Base-by-base conservation (phyloP, 1,284 basidiomycete species). In the Meripilus lineatus region DNA sequence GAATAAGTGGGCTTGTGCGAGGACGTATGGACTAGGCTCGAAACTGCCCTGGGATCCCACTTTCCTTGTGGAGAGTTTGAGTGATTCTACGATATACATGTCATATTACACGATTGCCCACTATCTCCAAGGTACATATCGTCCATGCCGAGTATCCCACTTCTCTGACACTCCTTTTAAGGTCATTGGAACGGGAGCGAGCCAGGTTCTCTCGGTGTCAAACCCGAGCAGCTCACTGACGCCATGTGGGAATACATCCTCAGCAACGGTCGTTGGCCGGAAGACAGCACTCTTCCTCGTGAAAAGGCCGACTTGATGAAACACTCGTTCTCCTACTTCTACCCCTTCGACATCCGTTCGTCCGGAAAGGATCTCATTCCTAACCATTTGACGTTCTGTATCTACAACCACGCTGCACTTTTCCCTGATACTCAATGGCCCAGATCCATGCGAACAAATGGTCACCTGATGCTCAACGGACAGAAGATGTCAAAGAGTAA, bases 401-500 rank as follows among this genome's bases (percentile, higher is more conserved):
- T 97, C 56, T 99, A 99, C 73, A 87, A 85, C 59, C 96, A 99
- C 67, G 83, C 89, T 21, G 94, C 96, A 3, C 68, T 99, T 39
- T 98, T 99, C 81, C 81, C 89, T 35, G 91, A 93, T 64, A 78
- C 93, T 58, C 92, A 94, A 66, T 94, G 91, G 91, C 96, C 96
- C 1, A 59, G 79, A 51, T 84, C 89, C 53, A 92, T 99, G 74
- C 85, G 96, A 23, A 86, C 89, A 46, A 99, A 99, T 63, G 96
- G 96, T 0, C 96, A 99, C 63, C 68, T 99, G 69, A 89, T 95
- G 89, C 69, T 99, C 63, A 99, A 99, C 67, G 95, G 95, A 28
- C 89, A 94, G 74, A 99, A 99, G 76, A 99, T 99, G 96, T 86
- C 83, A 47, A 98, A 99, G 79, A 91, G 89, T 65, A 96, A 90